Base-by-base conservation (phyloP, 257 asterid genomes). In the Petrea volubilis region DNA sequence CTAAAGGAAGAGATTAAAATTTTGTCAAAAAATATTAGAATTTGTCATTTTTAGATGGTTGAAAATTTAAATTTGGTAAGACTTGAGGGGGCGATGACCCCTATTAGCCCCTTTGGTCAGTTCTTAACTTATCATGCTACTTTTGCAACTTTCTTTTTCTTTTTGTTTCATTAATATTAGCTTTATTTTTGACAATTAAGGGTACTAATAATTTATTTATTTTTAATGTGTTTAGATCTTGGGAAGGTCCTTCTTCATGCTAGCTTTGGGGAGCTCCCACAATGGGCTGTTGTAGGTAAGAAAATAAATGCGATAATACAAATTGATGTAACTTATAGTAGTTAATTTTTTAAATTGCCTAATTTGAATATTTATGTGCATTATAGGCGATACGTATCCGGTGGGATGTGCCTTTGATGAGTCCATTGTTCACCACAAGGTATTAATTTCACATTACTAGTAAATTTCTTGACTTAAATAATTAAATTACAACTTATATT, bases 281-380 rank as follows among this genome's bases (percentile, higher is more conserved):
- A 93, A 34, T 93, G 98, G 98, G 96, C 98, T 7, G 97, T 93
- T 72, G 98, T 93, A 7, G 97, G 93, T 82, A 47, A 77, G 81
- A 38, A 38, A 38, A 2, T 33, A 33, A 33, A 33, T 33, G 27
- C 3, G 4, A 27, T 4, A 12, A 12, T 21, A 23, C 17, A 21
- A 5, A 1, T 44, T 0, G 29, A 23, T 41, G 21, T 41, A 2
- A 14, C 36, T 28, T 31, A 31, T 31, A 2, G 38, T 31, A 38
- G 9, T 38, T 38, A 38, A 7, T 38, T 38, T 3, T 38, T 38
- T 38, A 38, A 38, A 38, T 38, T 38, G 43, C 43, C 9, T 38
- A 38, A 3, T 31, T 3, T 31, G 38, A 31, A 2, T 38, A 5
- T 38, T 12, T 1, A 4, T 25, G 9, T 7, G 10, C 12, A 5